A percentile compares a stretch with the other conserved stretches of the same genome.
These are phyloP conservation scores for Aspergillus puulaauensis DNA, from an alignment of 2,329 filamentous ascomycete species.

Conservation along the genomic window DNA sequence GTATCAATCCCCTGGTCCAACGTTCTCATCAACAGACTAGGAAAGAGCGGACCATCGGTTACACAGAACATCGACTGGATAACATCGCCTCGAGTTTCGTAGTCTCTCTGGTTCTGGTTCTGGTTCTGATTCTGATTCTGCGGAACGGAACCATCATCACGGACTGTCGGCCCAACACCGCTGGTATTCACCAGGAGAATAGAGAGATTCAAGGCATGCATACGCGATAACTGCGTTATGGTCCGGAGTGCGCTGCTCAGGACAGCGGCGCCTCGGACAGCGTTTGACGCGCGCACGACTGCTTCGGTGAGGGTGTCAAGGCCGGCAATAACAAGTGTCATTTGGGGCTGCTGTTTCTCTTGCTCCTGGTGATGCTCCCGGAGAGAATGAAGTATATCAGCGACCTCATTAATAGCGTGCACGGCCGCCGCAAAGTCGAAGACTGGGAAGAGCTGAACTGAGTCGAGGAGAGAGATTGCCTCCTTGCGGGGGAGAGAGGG, in stretches of 20 bases:
- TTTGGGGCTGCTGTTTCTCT: not conserved
- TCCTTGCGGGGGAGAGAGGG: slow-evolving; percentile 24
- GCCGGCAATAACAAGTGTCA: slow-evolving; percentile 30
- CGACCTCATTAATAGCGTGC: slow-evolving; percentile 33
- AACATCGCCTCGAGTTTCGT: not conserved
- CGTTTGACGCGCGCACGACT: slow-evolving; percentile 39
- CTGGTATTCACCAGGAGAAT: slow-evolving; percentile 39
- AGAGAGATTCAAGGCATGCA: slow-evolving; percentile 28
- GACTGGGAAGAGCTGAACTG: slow-evolving; percentile 35
- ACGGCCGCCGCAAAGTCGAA: slow-evolving; percentile 29
- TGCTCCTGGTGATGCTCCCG: slow-evolving; percentile 11
- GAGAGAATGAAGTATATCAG: slow-evolving; percentile 23
- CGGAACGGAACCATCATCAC: not conserved
- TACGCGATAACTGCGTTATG: slow-evolving; percentile 33
- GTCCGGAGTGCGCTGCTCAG: slow-evolving; percentile 33
- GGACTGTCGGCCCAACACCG: slow-evolving; percentile 23
- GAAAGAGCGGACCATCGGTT: slow-evolving; percentile 20
- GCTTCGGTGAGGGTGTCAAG: slow-evolving; percentile 38
- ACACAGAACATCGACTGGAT: slow-evolving; percentile 29
- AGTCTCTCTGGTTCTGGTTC: not conserved
- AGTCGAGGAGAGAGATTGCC: slow-evolving; percentile 32
- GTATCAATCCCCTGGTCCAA: slow-evolving; percentile 41
- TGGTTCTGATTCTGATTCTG: not conserved
- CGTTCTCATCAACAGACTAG: slow-evolving; percentile 34
- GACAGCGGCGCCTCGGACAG: slow-evolving; percentile 33